Percentiles rank a stretch among this genome's conserved stretches.
Conservation (phyloP, 495 filamentous ascomycete species). For the Aspergillus leporis region DNA sequence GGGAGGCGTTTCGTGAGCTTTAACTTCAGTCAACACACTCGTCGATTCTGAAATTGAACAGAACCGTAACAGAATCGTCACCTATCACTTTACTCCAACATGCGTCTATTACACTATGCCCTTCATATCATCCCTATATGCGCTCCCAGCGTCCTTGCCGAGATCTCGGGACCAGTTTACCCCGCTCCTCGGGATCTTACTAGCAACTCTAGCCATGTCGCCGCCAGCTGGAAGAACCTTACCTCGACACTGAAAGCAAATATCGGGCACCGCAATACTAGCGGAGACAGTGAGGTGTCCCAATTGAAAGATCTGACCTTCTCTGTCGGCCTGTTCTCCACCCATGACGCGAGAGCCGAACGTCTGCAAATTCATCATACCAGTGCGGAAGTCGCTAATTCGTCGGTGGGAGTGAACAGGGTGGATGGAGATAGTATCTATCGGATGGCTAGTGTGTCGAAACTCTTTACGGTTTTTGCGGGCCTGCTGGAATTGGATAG, state of each 20-base stretch:
- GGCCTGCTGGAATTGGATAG: constrained; percentile 36
- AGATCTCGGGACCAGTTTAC: constrained; percentile 36
- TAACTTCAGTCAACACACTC: too few species aligned
- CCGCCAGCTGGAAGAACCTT: constrained; percentile 41
- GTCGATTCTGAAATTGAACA: too few species aligned
- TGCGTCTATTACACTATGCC: constrained; percentile 3
- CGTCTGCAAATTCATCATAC: constrained; percentile 38
- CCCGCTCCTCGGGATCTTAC: constrained; percentile 39
- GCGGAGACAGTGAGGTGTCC: constrained; percentile 3
- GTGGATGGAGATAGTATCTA: constrained; percentile 52
- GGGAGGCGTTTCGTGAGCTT: too few species aligned
- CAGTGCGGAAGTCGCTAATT: constrained; percentile 13
- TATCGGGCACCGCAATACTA: constrained; percentile 4
- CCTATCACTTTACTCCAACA: constrained; percentile 4
- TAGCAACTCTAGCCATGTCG: constrained; percentile 35
- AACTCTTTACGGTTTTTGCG: constrained; percentile 49
- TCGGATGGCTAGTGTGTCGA: constrained; percentile 52
- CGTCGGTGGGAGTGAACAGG: constrained; percentile 34
- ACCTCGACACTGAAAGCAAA: constrained; percentile 27
- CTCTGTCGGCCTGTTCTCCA: constrained; percentile 39
- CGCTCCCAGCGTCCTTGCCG: constrained; percentile 22
- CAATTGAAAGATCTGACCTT: constrained; percentile 44
- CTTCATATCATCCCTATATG: constrained; percentile 4
- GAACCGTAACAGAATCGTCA: too few species aligned
- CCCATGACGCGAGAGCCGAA: constrained; percentile 34